Percentiles rank a stretch among this genome's conserved stretches.
Conservation (phyloP, 805 yeast genomes). For the Ogataea zsoltii region DNA sequence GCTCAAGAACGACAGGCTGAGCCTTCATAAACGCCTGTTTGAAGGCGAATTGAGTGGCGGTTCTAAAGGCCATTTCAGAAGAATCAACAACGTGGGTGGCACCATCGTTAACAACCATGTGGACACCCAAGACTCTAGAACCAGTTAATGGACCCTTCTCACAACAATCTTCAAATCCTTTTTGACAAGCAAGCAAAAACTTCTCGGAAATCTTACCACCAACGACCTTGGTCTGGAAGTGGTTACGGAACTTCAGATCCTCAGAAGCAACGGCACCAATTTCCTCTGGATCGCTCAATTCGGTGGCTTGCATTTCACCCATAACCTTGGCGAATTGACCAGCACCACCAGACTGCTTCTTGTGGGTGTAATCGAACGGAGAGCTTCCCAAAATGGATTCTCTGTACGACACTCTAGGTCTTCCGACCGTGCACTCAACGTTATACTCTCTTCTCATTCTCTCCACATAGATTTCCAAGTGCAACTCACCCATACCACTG, state of each 20-base stretch:
- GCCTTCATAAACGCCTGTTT: conserved; percentile 84
- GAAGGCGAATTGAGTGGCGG: conserved; percentile 91
- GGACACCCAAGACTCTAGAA: conserved; percentile 87
- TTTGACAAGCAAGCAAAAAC: conserved; percentile 88
- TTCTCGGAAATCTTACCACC: conserved; percentile 98
- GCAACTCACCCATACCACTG: conserved; percentile 98
- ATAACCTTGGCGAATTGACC: conserved; percentile 98
- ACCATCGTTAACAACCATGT: conserved; percentile 96
- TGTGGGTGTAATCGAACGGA: conserved; percentile 90
- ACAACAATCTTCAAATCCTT: conserved; percentile 92
- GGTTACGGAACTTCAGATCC: conserved; percentile 49
- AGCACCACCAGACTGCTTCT: conserved; percentile 99
- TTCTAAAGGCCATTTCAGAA: conserved; percentile 89
- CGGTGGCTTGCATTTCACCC: conserved; percentile 59
- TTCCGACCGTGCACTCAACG: conserved; percentile 92
- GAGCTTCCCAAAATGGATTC: conserved; percentile 79
- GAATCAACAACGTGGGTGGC: conserved; percentile 96
- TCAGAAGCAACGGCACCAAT: conserved; percentile 31
- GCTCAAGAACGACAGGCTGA: conserved; percentile 88
- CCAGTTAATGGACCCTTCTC: conserved; percentile 98
- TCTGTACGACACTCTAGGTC: conserved; percentile 97
- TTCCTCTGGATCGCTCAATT: conserved; percentile 54
- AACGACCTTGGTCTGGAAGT: conserved; percentile 82
- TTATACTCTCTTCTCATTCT: conserved; percentile 97
- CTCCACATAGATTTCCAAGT: conserved; percentile 95